Evolutionary conservation across 306 rosid species (phyloP).

Genomic region (Dryas alaskensis): DNA sequence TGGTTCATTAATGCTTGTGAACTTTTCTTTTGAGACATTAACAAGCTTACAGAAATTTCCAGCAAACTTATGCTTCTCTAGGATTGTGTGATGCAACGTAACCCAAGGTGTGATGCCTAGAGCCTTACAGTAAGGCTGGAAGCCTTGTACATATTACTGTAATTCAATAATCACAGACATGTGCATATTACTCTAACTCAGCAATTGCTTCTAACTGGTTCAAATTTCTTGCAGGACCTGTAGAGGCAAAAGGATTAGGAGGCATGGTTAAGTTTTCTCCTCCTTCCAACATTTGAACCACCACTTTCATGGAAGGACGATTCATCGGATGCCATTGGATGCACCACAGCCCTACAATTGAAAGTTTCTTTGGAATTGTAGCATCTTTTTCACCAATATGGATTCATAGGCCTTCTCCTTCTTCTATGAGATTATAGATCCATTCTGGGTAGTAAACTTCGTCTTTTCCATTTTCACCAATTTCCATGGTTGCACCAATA

Average conservation of each 20-base stretch:
- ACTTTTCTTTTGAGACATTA: no score
- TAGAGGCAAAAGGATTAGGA: constrained; percentile 2
- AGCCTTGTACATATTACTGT: no score
- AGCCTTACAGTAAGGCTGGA: no score
- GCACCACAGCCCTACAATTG: constrained; percentile 15
- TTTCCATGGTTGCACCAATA: neutral
- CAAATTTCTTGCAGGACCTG: neutral
- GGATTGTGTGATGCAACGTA: no score
- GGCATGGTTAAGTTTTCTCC: constrained; percentile 6
- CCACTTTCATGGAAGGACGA: neutral
- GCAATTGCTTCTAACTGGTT: constrained; percentile 6
- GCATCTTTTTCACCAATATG: neutral
- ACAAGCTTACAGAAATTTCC: no score
- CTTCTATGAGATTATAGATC: constrained; percentile 8
- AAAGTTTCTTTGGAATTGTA: neutral
- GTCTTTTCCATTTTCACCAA: neutral
- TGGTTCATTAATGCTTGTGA: no score
- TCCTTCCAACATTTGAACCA: constrained; percentile 10
- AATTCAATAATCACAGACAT: no score
- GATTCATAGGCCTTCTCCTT: neutral
- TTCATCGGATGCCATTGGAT: constrained; percentile 8
- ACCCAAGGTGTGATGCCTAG: no score
- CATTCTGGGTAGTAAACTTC: constrained; percentile 18
- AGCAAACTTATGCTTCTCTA: no score
- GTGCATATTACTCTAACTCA: constrained; percentile 1